phyloP scores from a whole-genome alignment of 2,329 filamentous ascomycete species.

The Chaetomium sp. region DNA sequence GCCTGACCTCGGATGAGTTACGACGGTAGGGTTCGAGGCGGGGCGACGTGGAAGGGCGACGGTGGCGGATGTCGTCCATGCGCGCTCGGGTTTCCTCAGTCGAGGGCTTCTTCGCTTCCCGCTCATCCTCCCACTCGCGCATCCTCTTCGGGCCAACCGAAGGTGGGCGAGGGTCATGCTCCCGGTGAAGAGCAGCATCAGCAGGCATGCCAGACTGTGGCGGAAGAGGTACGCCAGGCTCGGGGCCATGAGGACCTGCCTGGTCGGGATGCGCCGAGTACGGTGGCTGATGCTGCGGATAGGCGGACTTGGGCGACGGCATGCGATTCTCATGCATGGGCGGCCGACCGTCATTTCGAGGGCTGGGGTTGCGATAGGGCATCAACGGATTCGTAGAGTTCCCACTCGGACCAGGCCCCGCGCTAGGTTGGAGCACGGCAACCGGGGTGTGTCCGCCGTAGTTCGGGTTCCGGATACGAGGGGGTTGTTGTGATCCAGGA shows the following conservation, averaged over 20 bases:
- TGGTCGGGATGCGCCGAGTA: slow-evolving; percentile 75
- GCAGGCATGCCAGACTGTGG: slow-evolving; percentile 57
- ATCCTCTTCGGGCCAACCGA: slow-evolving; percentile 81
- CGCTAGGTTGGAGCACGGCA: slow-evolving; percentile 41
- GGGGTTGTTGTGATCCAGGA: slow-evolving; percentile 42
- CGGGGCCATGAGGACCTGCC: slow-evolving; percentile 65
- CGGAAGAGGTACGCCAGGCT: slow-evolving; percentile 64
- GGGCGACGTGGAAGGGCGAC: slow-evolving; percentile 75
- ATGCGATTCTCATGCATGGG: slow-evolving; percentile 79
- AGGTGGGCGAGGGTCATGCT: slow-evolving; percentile 72
- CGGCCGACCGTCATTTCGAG: slow-evolving; percentile 77
- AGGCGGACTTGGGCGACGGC: slow-evolving; percentile 87
- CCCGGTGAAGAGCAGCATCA: slow-evolving; percentile 65
- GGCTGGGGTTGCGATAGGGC: slow-evolving; percentile 76
- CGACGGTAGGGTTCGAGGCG: slow-evolving; percentile 67
- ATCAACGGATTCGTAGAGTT: slow-evolving; percentile 60
- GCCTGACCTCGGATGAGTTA: slow-evolving; percentile 72
- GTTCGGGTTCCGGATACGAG: slow-evolving; percentile 61
- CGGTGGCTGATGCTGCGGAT: slow-evolving; percentile 70
- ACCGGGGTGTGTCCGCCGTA: slow-evolving; percentile 58
- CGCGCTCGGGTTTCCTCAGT: slow-evolving; percentile 86
- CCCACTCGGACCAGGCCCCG: slow-evolving; percentile 45
- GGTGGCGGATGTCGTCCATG: slow-evolving; percentile 79
- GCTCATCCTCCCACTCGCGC: slow-evolving; percentile 91
- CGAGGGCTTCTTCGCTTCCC: slow-evolving; percentile 77